Evolutionary conservation across 139 green algal genomes (phyloP).

Genomic region (Penium margaritaceum): DNA sequence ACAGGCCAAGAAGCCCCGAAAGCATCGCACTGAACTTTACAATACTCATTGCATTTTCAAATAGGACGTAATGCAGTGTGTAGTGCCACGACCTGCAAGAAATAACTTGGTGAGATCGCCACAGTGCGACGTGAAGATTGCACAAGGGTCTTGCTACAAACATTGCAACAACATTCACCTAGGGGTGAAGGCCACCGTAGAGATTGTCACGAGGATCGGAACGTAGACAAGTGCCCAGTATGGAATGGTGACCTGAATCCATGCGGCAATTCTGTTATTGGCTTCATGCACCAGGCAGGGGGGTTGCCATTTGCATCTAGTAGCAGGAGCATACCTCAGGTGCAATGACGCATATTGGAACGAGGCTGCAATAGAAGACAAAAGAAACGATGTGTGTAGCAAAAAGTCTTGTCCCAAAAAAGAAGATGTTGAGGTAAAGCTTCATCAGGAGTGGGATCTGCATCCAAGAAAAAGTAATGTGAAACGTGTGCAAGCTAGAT

Average conservation of each 20-base stretch:
- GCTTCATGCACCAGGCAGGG: too few relatives aligned
- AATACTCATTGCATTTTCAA: constrained; percentile 81
- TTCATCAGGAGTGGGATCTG: constrained; percentile 29
- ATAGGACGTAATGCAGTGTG: constrained; percentile 64
- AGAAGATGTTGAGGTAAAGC: constrained; percentile 63
- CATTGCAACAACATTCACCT: background rate
- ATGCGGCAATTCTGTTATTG: too few relatives aligned
- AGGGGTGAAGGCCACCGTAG: constrained; percentile 67
- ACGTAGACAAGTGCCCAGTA: constrained; percentile 75
- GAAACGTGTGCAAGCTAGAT: too few relatives aligned
- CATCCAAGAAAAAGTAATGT: too few relatives aligned
- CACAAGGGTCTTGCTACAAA: background rate
- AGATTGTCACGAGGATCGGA: constrained; percentile 66
- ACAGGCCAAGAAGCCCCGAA: constrained; percentile 26
- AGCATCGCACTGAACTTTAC: constrained; percentile 68
- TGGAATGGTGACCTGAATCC: constrained; percentile 60
- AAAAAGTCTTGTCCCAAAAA: constrained; percentile 72
- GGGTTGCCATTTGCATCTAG: too few relatives aligned
- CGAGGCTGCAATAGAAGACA: constrained; percentile 73
- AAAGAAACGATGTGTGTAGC: constrained; percentile 71
- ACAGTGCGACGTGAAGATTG: background rate
- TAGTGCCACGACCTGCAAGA: constrained; percentile 17
- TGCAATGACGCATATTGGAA: constrained; percentile 26
- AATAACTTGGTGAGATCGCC: background rate
- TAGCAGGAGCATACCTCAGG: too few relatives aligned